Base-by-base conservation (phyloP, 352 stramenopile species). In the Globisporangium paroecandrum region DNA sequence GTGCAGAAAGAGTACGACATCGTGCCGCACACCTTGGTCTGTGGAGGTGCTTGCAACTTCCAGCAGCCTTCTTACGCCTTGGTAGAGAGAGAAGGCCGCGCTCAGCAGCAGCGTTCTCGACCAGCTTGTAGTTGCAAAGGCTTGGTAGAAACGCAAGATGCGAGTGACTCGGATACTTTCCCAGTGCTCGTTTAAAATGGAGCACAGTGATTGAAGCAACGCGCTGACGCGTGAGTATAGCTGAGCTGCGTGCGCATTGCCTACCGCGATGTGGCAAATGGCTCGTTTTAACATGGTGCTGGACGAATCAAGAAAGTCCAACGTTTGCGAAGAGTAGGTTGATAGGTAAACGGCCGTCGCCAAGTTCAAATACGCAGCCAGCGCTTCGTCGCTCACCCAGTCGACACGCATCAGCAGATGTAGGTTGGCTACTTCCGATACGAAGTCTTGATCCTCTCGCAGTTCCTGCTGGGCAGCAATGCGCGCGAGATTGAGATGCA, bases 1-100 rank as follows among this genome's bases (percentile, higher is more conserved):
- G 55, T 70, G 70, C 22, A 78, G 38, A 54, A 75, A 78, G 0
- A 47, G n/a, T 41, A 78, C 51, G n/a, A 73, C 64, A 18, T 66
- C 25, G 12, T 57, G 49, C 8, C 70, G 63, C 32, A 60, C 6
- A 13, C 38, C 32, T 36, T 65, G 46, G 10, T 22, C 68, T 53
- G 51, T 20, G 9, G 67, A 59, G 20, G 34, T n/a, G 34, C 59
- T 58, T n/a, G 64, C 66, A 3, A 78, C 53, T 22, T 70, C 57
- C 38, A 75, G 67, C 9, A 78, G 46, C 3, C 73, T 38, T 13
- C 66, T 55, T 5, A 78, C 55, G 5, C 73, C 73, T 47, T 76
- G 49, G 2, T 72, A 63, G 34, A 76, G 66, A 43, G 62, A 64
- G 15, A 76, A 62, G 2, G 72, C n/a, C n/a, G 64, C 62, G 7